A percentile compares a stretch with the other conserved stretches of the same genome.
These are phyloP conservation scores for Calonectria henricotiae DNA, from an alignment of 2,329 filamentous ascomycete species.

Conservation along the genomic window DNA sequence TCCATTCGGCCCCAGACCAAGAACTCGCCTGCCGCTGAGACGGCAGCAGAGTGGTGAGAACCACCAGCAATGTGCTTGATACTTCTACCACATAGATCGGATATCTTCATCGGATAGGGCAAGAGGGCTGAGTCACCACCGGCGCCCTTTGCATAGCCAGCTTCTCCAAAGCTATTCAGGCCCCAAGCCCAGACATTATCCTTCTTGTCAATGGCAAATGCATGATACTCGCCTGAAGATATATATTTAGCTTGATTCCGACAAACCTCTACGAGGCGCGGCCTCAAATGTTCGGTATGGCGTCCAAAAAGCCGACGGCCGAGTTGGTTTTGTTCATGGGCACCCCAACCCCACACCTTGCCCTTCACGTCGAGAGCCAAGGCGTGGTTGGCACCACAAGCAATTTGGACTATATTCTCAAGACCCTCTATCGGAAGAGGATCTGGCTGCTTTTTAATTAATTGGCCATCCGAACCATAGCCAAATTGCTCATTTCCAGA, in stretches of 20 bases:
- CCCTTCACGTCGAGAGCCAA: slow-evolving; percentile 75
- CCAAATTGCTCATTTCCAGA: slow-evolving; percentile 59
- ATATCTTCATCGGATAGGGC: slow-evolving; percentile 73
- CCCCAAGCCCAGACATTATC: slow-evolving; percentile 84
- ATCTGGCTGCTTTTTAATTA: slow-evolving; percentile 63
- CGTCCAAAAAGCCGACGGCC: slow-evolving; percentile 68
- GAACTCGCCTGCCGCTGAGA: slow-evolving; percentile 66
- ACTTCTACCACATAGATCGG: slow-evolving; percentile 72
- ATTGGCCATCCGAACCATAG: slow-evolving; percentile 59
- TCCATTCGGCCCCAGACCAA: slow-evolving; percentile 72
- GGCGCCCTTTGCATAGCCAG: slow-evolving; percentile 64
- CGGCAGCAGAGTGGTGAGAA: slow-evolving; percentile 78
- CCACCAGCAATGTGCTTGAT: slow-evolving; percentile 78
- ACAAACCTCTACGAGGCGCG: slow-evolving; percentile 29
- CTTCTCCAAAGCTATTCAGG: slow-evolving; percentile 85
- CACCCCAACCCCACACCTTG: slow-evolving; percentile 46
- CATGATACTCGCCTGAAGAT: slow-evolving; percentile 80
- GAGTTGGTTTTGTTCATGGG: slow-evolving; percentile 65
- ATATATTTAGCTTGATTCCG: slow-evolving; percentile 72
- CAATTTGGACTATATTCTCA: slow-evolving; percentile 73
- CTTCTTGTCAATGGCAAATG: slow-evolving; percentile 79
- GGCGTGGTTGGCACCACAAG: slow-evolving; percentile 77
- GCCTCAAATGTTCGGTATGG: slow-evolving; percentile 51
- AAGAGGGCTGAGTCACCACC: slow-evolving; percentile 66
- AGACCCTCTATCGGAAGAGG: slow-evolving; percentile 69